These are phyloP conservation scores for Prunus armeniaca DNA, from an alignment of 306 rosid species.

Conservation along the genomic window DNA sequence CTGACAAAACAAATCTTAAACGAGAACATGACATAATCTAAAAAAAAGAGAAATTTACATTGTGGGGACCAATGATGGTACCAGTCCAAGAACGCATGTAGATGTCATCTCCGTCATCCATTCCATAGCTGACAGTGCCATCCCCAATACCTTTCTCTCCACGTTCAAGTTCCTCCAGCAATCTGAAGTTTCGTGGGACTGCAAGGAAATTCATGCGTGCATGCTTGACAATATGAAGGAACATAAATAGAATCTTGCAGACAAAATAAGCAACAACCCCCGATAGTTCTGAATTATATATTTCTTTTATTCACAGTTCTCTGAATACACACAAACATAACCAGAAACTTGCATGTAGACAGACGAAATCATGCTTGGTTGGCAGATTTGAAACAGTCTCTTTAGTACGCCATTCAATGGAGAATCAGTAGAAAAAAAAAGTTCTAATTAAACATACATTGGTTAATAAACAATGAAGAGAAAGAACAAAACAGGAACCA, in stretches of 20 bases:
- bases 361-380: neutral
- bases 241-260: neutral
- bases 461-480: too few relatives aligned
- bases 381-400: neutral
- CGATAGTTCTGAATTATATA: neutral
- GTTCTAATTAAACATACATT: too few relatives aligned
- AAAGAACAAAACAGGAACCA: neutral
- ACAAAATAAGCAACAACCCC: neutral
- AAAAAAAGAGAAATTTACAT: conserved; percentile 46
- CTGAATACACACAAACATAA: neutral
- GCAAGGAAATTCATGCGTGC: conserved; percentile 25
- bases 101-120: conserved; percentile 99
- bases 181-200: conserved; percentile 99
- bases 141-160: conserved; percentile 96
- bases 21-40: neutral
- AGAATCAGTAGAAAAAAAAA: neutral
- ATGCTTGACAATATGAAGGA: neutral
- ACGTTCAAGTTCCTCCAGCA: conserved; percentile 99
- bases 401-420: too few relatives aligned
- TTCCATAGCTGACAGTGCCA: conserved; percentile 93
- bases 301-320: neutral
- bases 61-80: conserved; percentile 95
- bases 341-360: neutral
- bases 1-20: neutral
- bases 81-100: conserved; percentile 71